Base-by-base conservation (phyloP, 352 stramenopile genomes). In the Phytophthora agathidicida region DNA sequence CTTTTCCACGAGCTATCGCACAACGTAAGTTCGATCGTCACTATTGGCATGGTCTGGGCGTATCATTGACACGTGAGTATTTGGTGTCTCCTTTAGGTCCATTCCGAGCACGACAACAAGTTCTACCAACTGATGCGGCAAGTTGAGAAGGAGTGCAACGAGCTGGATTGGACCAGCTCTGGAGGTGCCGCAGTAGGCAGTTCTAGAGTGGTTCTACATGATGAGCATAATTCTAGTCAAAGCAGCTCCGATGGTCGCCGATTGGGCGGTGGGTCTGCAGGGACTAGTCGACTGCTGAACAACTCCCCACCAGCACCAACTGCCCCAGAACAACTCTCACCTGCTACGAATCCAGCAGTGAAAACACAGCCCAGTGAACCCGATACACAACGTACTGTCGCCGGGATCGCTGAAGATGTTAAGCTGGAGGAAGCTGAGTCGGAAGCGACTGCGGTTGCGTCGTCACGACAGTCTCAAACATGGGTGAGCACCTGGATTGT, bases 1-100 rank as follows among this genome's bases (percentile, higher is more conserved):
- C 67, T 98, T 1, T 98, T 87, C 44, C 95, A 98, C 72, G 95
- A 98, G 61, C 81, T 98, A 24, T 81, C 91, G 4, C 95, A 98
- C 70, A 98, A 98, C 59, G 91, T 96, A 74, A 63, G 73, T 36
- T 20, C 22, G 30, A 26, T 19, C 16, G 2, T 16, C 10, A 1
- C 11, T 19, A 13, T 39, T 11, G 20, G 11, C 2, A 30, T 22
- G 19, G 1, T 38, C n/a, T n/a, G n/a, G n/a, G n/a, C n/a, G n/a
- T n/a, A n/a, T n/a, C n/a, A n/a, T n/a, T n/a, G n/a, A n/a, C n/a
- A n/a, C n/a, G 6, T 41, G 11, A 28, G n/a, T n/a, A n/a, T 22
- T 20, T 39, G 43, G 10, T 22, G 14, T 19, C 3, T 10, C n/a
- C n/a, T 50, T 6, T 35, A 91, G 81, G 78, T 88, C 3, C 75